phyloP scores from a whole-genome alignment of 2,329 filamentous ascomycete species.

The Diaporthe citriasiana region DNA sequence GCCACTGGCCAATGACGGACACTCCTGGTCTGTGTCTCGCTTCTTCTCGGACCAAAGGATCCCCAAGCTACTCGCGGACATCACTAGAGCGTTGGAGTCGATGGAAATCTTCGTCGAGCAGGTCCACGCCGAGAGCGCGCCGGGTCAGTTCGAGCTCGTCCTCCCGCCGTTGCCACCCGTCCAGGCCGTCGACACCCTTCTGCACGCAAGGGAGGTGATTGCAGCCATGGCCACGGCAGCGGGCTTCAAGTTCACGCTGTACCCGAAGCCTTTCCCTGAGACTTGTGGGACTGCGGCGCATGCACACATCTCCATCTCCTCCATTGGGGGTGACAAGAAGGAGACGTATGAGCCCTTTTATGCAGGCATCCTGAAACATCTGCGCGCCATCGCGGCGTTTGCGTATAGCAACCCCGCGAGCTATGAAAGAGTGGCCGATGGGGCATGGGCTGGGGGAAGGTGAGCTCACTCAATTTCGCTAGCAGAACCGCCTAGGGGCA shows the following conservation, averaged over 20 bases:
- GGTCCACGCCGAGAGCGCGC: conserved; percentile 80
- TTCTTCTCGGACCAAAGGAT: conserved; percentile 71
- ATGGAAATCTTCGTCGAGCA: conserved; percentile 78
- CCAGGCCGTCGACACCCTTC: conserved; percentile 77
- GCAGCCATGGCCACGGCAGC: conserved; percentile 73
- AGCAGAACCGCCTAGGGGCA: not conserved
- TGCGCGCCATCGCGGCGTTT: conserved; percentile 77
- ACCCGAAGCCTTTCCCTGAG: conserved; percentile 76
- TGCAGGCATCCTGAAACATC: conserved; percentile 76
- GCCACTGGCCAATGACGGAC: conserved; percentile 69
- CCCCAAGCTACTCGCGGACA: conserved; percentile 73
- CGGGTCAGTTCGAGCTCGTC: conserved; percentile 84
- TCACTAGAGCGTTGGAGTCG: conserved; percentile 70
- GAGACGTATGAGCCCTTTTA: conserved; percentile 76
- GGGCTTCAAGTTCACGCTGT: conserved; percentile 77
- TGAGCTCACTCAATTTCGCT: not conserved
- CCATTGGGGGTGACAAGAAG: conserved; percentile 54
- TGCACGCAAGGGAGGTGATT: conserved; percentile 80
- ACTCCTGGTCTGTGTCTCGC: conserved; percentile 79
- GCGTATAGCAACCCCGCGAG: conserved; percentile 75
- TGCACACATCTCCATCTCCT: conserved; percentile 77
- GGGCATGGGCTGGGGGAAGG: conserved; percentile 83
- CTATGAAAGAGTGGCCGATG: conserved; percentile 77
- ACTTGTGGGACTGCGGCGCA: conserved; percentile 77
- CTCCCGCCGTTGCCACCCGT: conserved; percentile 74